A percentile compares a stretch with the other conserved stretches of the same genome.
phyloP scores from a whole-genome alignment of 139 green algal species.

The Pycnococcus provasolii region DNA sequence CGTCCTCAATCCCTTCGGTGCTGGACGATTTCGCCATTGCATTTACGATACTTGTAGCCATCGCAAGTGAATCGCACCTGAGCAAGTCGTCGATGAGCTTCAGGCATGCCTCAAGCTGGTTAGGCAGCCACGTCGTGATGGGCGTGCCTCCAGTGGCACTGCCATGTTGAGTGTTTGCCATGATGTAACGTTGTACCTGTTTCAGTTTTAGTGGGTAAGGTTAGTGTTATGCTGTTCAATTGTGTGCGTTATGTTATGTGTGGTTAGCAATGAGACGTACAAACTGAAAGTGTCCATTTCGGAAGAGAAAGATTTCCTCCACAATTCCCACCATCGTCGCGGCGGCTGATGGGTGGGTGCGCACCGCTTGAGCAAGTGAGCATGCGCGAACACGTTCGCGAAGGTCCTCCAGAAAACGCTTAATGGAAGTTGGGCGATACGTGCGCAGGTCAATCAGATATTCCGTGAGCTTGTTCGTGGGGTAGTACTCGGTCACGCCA shows the following conservation, averaged over 20 bases:
- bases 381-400: not conserved
- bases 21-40: too few relatives aligned
- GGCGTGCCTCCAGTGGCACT: constrained; percentile 11
- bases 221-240: too few relatives aligned
- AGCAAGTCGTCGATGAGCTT: constrained; percentile 7
- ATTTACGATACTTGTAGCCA: too few relatives aligned
- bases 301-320: constrained; percentile 8
- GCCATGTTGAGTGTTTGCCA: not conserved
- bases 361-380: not conserved
- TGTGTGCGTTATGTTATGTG: too few relatives aligned
- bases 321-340: not conserved
- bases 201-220: too few relatives aligned
- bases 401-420: constrained; percentile 2
- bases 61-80: not conserved
- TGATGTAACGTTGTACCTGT: constrained; percentile 1
- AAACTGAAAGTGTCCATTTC: constrained; percentile 13
- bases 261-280: not conserved
- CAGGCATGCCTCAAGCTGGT: constrained; percentile 3
- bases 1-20: too few relatives aligned
- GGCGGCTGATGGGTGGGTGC: not conserved
- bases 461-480: not conserved
- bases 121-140: constrained; percentile 17
- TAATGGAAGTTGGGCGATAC: not conserved
- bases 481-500: not conserved
- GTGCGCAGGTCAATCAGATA: constrained; percentile 13